Evolutionary conservation across 371 early-diverging fungal species (phyloP), one percentile per base, ranked within the genome.

Genomic region (Mortierella sp.): DNA sequence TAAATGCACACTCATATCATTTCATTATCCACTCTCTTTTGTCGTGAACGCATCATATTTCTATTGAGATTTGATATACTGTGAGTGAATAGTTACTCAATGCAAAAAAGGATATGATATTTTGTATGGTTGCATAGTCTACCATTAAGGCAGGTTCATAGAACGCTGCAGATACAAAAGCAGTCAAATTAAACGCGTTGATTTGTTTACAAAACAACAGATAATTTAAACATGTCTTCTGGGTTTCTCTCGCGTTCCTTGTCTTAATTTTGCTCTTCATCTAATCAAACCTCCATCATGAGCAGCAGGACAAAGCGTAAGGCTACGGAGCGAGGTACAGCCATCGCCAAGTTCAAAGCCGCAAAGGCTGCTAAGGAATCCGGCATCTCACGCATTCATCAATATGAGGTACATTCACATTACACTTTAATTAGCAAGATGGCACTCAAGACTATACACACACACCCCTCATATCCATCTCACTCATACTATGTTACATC

Each of bases 351-450:
- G 62, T 68, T 79, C 61, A 66, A 45, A 30, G 75, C 70, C 12
- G 49, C 66, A 22, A 79, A 60, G 39, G 68, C 69, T 20, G 68
- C 66, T 12, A 73, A 51, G 32, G 66, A 59, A 18, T 47, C 78
- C 3, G 78, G 78, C 24, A 58, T 63, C 35, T 71, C 79, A 11
- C 79, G 79, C 70, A 70, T 79, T 49, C 66, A 70, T 55, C 79
- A 74, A 54, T 74, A 74, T 39, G 71, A 79, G 75, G 79, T 74
- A 74, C 39, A 39, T 16, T 16, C n/a, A 24, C 40, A 11, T 54
- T 24, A 9, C 24, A 40, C 47, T 30, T 11, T 55, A 24, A 55
- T 55, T 24, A 24, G 9, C 52, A 52, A 52, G 24, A 22, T 9
- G 24, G 20, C 20, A 8, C 22, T 22, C 52, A 18, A 20, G 20